Evolutionary conservation across 129 eudicot genomes (phyloP).

Genomic region (Flaveria trinervia): DNA sequence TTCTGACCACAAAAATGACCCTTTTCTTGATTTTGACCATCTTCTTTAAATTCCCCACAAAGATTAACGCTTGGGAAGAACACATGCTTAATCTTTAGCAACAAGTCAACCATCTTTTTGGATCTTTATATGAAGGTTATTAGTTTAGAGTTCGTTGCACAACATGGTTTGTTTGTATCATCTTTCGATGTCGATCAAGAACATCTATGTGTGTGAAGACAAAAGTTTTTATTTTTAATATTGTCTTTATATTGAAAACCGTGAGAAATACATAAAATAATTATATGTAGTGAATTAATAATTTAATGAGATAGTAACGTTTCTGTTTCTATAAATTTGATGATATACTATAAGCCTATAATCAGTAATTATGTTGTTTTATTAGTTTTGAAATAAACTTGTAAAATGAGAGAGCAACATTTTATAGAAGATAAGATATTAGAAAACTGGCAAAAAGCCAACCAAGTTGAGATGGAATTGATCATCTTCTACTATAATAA

Average conservation of each 20-base stretch:
- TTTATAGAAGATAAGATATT: neutral
- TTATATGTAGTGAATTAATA: too few species aligned
- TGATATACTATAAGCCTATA: neutral
- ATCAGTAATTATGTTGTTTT: neutral
- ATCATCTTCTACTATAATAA: conserved; percentile 18
- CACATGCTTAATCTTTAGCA: neutral
- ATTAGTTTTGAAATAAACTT: too few species aligned
- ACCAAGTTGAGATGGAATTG: conserved; percentile 29
- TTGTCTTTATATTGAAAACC: too few species aligned
- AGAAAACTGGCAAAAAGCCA: conserved; percentile 13
- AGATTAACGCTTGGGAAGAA: neutral
- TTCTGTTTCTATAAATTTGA: neutral
- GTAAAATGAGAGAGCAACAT: neutral
- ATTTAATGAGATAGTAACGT: too few species aligned
- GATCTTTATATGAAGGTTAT: neutral
- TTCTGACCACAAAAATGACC: conserved; percentile 16
- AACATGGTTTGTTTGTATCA: neutral
- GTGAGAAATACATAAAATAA: too few species aligned
- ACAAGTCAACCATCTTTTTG: neutral
- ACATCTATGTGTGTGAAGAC: too few species aligned
- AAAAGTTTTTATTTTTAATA: too few species aligned
- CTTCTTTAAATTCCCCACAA: neutral
- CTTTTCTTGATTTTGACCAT: conserved; percentile 27
- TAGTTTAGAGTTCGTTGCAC: neutral
- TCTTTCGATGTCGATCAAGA: too few species aligned